Evolutionary conservation across 169 alveolate species (phyloP).

Genomic region (Eimeria sp.): DNA sequence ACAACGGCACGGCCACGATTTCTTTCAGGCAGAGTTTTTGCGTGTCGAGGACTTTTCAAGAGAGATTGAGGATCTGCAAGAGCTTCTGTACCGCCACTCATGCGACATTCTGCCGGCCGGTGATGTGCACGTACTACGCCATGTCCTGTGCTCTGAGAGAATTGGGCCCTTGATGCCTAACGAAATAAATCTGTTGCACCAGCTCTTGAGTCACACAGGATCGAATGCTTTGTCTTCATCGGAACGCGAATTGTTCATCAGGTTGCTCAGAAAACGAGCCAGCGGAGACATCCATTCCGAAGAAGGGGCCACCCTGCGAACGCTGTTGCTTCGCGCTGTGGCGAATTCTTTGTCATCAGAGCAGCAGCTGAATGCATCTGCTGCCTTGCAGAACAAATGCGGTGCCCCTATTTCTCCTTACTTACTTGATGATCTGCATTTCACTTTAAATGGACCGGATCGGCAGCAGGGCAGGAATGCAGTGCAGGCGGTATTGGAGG

Average conservation of each 20-base stretch:
- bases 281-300: not conserved
- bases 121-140: slow-evolving; percentile 17
- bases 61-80: not conserved
- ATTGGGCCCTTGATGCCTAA: not conserved
- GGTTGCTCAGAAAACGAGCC: slow-evolving; percentile 8
- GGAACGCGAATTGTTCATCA: slow-evolving; percentile 33
- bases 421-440: not conserved
- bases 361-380: slow-evolving; percentile 34
- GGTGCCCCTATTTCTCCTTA: not conserved
- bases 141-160: slow-evolving; percentile 39
- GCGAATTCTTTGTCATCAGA: slow-evolving; percentile 14
- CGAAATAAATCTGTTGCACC: not conserved
- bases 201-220: slow-evolving; percentile 19
- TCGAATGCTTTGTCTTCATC: not conserved
- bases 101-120: slow-evolving; percentile 5
- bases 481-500: slow-evolving; percentile 33
- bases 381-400: not conserved
- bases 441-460: not conserved
- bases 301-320: not conserved
- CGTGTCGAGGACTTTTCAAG: slow-evolving; percentile 4
- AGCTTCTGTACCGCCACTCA: not conserved
- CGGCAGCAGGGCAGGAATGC: not conserved
- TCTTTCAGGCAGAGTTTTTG: not conserved
- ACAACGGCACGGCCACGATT: not conserved
- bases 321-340: slow-evolving; percentile 9